Base-by-base conservation (phyloP, 805 yeast species). In the Saccharomycopsis fodiens region DNA sequence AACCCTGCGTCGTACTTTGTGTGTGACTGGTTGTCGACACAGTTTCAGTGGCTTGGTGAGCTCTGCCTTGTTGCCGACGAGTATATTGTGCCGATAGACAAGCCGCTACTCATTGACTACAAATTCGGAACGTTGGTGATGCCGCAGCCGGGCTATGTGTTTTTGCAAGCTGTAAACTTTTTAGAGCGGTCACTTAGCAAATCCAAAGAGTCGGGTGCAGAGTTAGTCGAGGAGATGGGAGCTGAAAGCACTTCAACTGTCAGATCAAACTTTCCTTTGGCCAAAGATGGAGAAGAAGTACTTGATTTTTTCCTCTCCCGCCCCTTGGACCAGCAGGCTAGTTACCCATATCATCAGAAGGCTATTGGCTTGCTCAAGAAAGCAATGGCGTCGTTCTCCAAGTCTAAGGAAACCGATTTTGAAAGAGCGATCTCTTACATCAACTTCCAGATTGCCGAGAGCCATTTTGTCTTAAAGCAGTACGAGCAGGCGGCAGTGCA, bases 11-110 rank as follows among this genome's bases (percentile, higher is more conserved):
- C 63, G 4, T 63, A 56, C 47, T 51, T 67, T 0, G 62, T 61
- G 3, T 52, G 57, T 19, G 59, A 68, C 35, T 85, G 94, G 94
- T 55, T 70, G 8, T 71, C 80, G 0, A 56, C 63, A n/a, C 94
- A 85, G 56, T 73, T 76, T 52, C 72, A 76, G 35, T 74, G 83
- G 79, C 62, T 85, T 10, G 86, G 83, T 0, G 75, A 80, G 46
- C 58, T 82, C 15, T 61, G 79, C 42, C 69, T 64, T 7, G 43
- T 61, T n/a, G 65, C 74, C 1, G 84, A 84, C 0, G 62, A 60
- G 2, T 52, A 55, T 10, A 45, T 66, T 3, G 59, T 73, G 3
- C 73, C 74, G 2, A 53, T 62, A 2, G 70, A 66, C 17, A 52
- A 56, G 10, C 71, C 76, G 2, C 59, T 67, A 41, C 50, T 46